Evolutionary conservation across 2,329 filamentous ascomycete species (phyloP), one percentile per base, ranked within the genome.

Genomic region (Colletotrichum sidae): DNA sequence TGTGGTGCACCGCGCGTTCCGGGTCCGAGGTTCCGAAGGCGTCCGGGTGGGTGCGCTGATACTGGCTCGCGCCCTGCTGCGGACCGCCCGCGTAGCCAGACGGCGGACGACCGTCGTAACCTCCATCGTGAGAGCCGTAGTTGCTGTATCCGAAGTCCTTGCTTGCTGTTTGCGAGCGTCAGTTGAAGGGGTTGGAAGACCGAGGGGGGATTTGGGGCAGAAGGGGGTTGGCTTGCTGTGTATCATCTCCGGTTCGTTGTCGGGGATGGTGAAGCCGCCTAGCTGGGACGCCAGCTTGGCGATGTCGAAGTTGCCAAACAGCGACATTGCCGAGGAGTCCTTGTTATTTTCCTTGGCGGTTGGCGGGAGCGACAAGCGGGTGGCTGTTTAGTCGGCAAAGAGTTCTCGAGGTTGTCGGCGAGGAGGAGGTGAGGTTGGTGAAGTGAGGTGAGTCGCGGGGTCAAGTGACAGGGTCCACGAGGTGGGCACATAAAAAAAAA

Each of bases 191-290:
- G 38, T 35, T 17, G n/a, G 15, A 8, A 12, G 44, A n/a, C 11
- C 13, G 12, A 13, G n/a, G 3, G 8, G 17, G 6, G 33, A 25
- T 8, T 8, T 12, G 44, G 44, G 39, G 2, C 11, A 47, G 25
- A 8, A 7, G 41, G 2, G 39, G 13, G 17, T 37, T 15, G 47
- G 8, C 9, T 44, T 6, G 34, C 67, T 66, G 42, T 63, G 66
- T 52, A 37, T 65, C 51, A 59, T 80, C 77, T 68, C 78, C 77
- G 70, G 81, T 52, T 76, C 76, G 46, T 72, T 68, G 45, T 72
- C 68, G 50, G 69, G 51, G 49, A 64, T 69, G 44, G 25, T 62
- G 55, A 84, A 75, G 68, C 80, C 79, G 67, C 82, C 80, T 33
- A 79, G 75, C 56, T 78, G 73, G 39, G 75, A 74, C 54, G 71